Base-by-base conservation (phyloP, 768 basidiomycete species). In the Trametes cubensis region DNA sequence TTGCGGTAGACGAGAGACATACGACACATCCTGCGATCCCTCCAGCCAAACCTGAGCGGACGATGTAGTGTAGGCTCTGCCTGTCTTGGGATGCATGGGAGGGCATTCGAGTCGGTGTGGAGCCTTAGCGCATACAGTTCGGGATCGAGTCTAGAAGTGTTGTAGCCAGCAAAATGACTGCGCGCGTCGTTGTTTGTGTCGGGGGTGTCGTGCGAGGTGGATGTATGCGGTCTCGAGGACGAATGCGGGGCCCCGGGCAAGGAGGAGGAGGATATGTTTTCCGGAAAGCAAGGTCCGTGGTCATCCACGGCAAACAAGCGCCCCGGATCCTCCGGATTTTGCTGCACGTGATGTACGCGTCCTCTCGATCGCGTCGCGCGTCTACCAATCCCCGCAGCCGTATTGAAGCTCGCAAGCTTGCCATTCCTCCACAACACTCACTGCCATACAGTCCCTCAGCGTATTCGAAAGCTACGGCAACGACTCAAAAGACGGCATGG, bases 11-110 rank as follows among this genome's bases (percentile, higher is more conserved):
- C n/a, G 38, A 13, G 20, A 34, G 41, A 83, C 93, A 70, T 72
- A 97, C 95, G 66, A 95, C 82, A 76, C 94, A 96, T 53, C 94
- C 95, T 40, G 95, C 96, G 61, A 96, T 76, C 34, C 96, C 96
- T 61, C 96, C 96, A 45, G 95, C 95, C 47, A 98, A 75, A 48
- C 94, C 92, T 41, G 92, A 94, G 64, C 90, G 88, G 67, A 93
- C 50, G 61, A 72, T 66, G 63, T 68, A 71, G 60, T 63, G 52
- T 6, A 72, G 69, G 63, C 67, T 70, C 58, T 69, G 71, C 64
- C 68, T 73, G 59, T 73, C 60, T 46, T 63, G 55, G 28, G 68
- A 75, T 70, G 74, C 83, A 85, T 83, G 79, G 70, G 84, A 73
- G 83, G 81, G 84, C 85, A 86, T 86, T 80, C 80, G 82, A 72